A percentile compares a stretch with the other conserved stretches of the same genome.
phyloP scores from a whole-genome alignment of 169 alveolate species.

The Eimeria tenella region DNA sequence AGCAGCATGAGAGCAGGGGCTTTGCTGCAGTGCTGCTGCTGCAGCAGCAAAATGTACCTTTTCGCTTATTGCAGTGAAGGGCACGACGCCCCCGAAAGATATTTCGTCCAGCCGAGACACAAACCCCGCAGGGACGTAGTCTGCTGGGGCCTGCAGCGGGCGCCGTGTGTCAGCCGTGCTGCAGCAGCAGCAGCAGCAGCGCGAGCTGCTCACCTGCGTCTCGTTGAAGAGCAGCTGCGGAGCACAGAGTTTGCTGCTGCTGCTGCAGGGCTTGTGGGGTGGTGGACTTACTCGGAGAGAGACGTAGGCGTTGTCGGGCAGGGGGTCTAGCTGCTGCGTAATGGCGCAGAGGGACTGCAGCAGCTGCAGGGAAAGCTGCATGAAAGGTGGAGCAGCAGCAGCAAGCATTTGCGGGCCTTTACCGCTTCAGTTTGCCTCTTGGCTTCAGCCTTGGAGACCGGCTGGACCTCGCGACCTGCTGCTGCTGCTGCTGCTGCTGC shows the following conservation, averaged over 20 bases:
- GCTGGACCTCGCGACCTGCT: not conserved
- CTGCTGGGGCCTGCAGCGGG: constrained; percentile 14
- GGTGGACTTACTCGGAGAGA: constrained; percentile 26
- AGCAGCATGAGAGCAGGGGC: not conserved
- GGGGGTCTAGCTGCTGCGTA: constrained; percentile 53
- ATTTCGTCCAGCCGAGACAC: not conserved
- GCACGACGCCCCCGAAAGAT: constrained; percentile 43
- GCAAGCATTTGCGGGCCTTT: not conserved
- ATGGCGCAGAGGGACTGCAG: constrained; percentile 66
- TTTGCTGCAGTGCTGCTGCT: no score
- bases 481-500: not conserved
- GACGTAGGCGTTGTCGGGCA: constrained; percentile 69
- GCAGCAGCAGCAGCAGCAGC: not conserved
- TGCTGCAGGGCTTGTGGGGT: not conserved
- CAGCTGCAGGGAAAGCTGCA: not conserved
- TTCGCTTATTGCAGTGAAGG: constrained; percentile 30
- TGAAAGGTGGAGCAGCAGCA: not conserved
- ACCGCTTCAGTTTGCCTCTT: constrained; percentile 68
- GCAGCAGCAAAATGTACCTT: not conserved
- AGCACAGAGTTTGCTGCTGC: not conserved
- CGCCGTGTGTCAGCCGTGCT: not conserved
- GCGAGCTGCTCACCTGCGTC: not conserved
- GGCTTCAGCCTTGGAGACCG: constrained; percentile 66
- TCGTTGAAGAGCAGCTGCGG: constrained; percentile 38
- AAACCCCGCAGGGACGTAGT: constrained; percentile 43